A percentile compares a stretch with the other conserved stretches of the same genome.
Evolutionary conservation across 805 yeast genomes (phyloP).

Genomic region (Candida caryicola): DNA sequence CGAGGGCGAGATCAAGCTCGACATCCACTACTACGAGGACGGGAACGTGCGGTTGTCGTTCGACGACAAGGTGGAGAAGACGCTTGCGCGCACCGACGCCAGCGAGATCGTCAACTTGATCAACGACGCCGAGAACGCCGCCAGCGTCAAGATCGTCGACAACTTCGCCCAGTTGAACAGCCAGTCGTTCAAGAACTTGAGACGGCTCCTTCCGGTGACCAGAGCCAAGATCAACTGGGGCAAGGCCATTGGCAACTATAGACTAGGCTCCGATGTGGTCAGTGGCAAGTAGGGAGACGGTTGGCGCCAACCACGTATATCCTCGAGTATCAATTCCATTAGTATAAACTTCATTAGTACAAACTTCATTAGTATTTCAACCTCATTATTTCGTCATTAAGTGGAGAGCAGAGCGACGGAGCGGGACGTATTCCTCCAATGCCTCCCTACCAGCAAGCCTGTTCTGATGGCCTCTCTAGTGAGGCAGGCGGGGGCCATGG

Average conservation of each 20-base stretch:
- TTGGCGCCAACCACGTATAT: neutral
- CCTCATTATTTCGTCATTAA: too few relatives aligned
- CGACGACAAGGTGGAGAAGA: constrained; percentile 28
- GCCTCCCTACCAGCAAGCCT: too few relatives aligned
- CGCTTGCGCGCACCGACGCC: constrained; percentile 26
- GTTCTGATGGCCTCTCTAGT: too few relatives aligned
- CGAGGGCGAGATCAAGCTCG: constrained; percentile 58
- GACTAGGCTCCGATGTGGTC: constrained; percentile 77
- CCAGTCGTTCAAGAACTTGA: constrained; percentile 71
- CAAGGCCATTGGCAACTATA: constrained; percentile 83
- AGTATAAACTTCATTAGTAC: too few relatives aligned
- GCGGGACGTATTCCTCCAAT: too few relatives aligned
- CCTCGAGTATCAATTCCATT: constrained; percentile 1
- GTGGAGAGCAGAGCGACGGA: too few relatives aligned
- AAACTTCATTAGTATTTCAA: too few relatives aligned
- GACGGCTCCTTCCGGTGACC: constrained; percentile 91
- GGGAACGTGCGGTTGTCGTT: constrained; percentile 83
- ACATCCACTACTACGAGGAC: constrained; percentile 92
- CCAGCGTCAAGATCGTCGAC: constrained; percentile 57
- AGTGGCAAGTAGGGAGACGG: constrained; percentile 29
- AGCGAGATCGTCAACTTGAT: constrained; percentile 45
- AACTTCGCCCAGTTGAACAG: constrained; percentile 75
- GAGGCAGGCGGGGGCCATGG: too few relatives aligned
- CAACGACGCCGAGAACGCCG: constrained; percentile 52
- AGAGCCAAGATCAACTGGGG: constrained; percentile 95